phyloP scores from a whole-genome alignment of 768 basidiomycete genomes.

The Terana coerulea region DNA sequence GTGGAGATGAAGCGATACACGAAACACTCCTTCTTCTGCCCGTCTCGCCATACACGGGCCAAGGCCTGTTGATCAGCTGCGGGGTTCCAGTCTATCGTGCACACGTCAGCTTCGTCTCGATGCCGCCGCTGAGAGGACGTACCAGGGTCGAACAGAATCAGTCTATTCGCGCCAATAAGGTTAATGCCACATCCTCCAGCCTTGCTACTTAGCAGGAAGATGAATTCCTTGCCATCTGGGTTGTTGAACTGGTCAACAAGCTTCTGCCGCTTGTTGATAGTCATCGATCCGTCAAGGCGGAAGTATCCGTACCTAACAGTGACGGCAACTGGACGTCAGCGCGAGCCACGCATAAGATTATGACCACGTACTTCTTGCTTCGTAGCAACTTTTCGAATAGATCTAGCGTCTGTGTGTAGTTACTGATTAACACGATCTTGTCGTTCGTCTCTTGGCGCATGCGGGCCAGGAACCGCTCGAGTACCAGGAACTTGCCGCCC shows the following conservation, averaged over 20 bases:
- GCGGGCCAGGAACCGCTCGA: slow-evolving; percentile 92
- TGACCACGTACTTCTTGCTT: slow-evolving; percentile 65
- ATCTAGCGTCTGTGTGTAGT: slow-evolving; percentile 94
- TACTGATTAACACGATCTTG: slow-evolving; percentile 96
- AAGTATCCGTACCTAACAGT: slow-evolving; percentile 79
- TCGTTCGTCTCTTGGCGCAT: slow-evolving; percentile 80
- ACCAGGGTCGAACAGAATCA: slow-evolving; percentile 97
- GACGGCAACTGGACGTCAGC: background rate
- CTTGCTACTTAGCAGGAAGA: slow-evolving; percentile 92
- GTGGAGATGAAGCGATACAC: slow-evolving; percentile 98
- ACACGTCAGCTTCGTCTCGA: background rate
- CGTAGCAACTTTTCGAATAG: slow-evolving; percentile 88
- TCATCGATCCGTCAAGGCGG: slow-evolving; percentile 94
- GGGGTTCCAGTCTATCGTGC: slow-evolving; percentile 87
- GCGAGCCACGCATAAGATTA: background rate
- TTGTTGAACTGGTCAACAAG: slow-evolving; percentile 96
- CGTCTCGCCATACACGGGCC: slow-evolving; percentile 98
- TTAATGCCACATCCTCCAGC: slow-evolving; percentile 98
- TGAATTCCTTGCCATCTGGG: slow-evolving; percentile 88
- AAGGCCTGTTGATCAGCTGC: slow-evolving; percentile 98
- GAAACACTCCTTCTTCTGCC: slow-evolving; percentile 99
- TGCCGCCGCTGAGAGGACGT: slow-evolving; percentile 15
- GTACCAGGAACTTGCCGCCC: slow-evolving; percentile 88
- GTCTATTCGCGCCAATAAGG: slow-evolving; percentile 90
- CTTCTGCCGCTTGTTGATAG: slow-evolving; percentile 87